phyloP scores from a whole-genome alignment of 2,329 filamentous ascomycete genomes.

The Macroventuria anomochaeta region DNA sequence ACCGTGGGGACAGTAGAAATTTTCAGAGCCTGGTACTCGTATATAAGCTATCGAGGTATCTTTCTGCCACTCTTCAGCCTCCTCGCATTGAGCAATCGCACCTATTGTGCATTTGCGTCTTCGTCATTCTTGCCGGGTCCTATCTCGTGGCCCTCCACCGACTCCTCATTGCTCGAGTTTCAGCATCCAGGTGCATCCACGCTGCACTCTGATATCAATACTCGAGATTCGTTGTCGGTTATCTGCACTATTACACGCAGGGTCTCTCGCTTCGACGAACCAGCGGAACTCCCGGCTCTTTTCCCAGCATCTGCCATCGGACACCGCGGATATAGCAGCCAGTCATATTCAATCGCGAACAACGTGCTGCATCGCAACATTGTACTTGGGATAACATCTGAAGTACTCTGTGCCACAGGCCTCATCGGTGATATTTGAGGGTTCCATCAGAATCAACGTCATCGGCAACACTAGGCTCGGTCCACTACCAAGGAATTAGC shows the following conservation, averaged over 20 bases:
- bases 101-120: conserved; percentile 11
- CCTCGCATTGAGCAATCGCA: conserved; percentile 12
- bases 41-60: conserved; percentile 25
- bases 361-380: conserved; percentile 29
- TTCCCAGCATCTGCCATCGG: conserved; percentile 22
- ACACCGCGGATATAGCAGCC: conserved; percentile 18
- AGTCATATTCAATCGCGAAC: conserved; percentile 22
- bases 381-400: conserved; percentile 9
- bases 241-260: conserved; percentile 5
- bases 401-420: conserved; percentile 1
- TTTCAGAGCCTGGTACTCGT: conserved; percentile 23
- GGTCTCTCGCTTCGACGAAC: not conserved
- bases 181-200: conserved; percentile 1
- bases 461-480: conserved; percentile 17
- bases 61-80: conserved; percentile 4
- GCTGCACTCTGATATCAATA: conserved; percentile 8
- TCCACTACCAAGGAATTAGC: conserved; percentile 9
- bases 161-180: not conserved
- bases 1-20: conserved; percentile 31
- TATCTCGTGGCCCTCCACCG: conserved; percentile 2
- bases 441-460: conserved; percentile 10
- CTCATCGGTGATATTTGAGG: not conserved
- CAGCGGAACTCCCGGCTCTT: conserved; percentile 27
- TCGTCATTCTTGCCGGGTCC: conserved; percentile 4
- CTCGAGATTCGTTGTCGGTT: not conserved